Percentiles rank a stretch among this genome's conserved stretches.
phyloP scores from a whole-genome alignment of 805 yeast species.

The Citeromyces matritensis region DNA sequence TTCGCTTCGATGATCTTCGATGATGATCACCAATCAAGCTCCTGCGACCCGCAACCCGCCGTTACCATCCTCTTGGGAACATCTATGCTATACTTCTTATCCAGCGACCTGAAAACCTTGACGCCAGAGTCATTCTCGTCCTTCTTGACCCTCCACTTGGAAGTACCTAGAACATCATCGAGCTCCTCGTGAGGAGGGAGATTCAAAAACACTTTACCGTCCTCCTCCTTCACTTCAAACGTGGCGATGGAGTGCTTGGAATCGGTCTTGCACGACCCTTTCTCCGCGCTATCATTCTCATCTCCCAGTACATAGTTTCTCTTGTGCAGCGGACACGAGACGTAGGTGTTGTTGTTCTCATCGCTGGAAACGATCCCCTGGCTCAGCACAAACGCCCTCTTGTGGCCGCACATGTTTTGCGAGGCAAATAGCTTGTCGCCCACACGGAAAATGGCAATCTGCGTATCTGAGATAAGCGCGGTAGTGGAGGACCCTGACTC shows the following conservation, averaged over 20 bases:
- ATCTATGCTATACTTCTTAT: slow-evolving; percentile 9
- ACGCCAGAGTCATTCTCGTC: slow-evolving; percentile 8
- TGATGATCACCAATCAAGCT: slow-evolving; percentile 8
- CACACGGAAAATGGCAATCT: slow-evolving; percentile 18
- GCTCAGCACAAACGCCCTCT: slow-evolving; percentile 19
- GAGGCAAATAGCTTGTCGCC: slow-evolving; percentile 17
- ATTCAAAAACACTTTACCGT: slow-evolving; percentile 12
- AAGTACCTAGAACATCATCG: slow-evolving; percentile 17
- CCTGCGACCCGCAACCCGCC: slow-evolving; percentile 4
- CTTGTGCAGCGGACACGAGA: slow-evolving; percentile 21
- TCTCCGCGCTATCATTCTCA: slow-evolving; percentile 5
- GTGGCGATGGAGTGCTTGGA: slow-evolving; percentile 16
- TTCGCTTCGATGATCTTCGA: too few species aligned
- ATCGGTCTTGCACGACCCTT: slow-evolving; percentile 17
- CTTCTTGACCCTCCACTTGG: slow-evolving; percentile 16
- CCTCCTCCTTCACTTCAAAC: slow-evolving; percentile 16
- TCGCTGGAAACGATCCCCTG: slow-evolving; percentile 19
- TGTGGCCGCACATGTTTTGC: slow-evolving; percentile 24
- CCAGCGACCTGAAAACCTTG: slow-evolving; percentile 7
- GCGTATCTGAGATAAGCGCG: slow-evolving; percentile 17
- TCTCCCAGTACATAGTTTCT: slow-evolving; percentile 12
- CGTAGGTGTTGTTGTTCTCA: slow-evolving; percentile 13
- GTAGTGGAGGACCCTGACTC: slow-evolving; percentile 17
- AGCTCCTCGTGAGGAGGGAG: slow-evolving; percentile 17
- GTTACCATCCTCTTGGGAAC: slow-evolving; percentile 8